A percentile compares a stretch with the other conserved stretches of the same genome.
Conservation (phyloP, 129 eudicot genomes). For the carrot (Daucus carota) region DH1_v3.0 NC_030387.2:34755001-34755500, state of each 20-base stretch:
- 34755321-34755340: neutral
- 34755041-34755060: neutral
- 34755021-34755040: neutral
- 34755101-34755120: neutral
- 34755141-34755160: neutral
- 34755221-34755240: neutral
- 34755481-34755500: neutral
- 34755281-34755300: neutral
- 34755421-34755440: neutral
- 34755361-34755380: neutral
- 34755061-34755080: neutral
- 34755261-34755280: neutral
- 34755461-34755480: neutral
- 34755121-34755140: neutral
- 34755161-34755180: neutral
- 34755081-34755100: neutral
- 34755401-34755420: too few species aligned
- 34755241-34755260: neutral
- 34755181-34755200: neutral
- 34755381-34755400: neutral
- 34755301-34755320: neutral
- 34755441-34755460: neutral
- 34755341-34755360: neutral
- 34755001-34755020: neutral
- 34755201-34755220: neutral